phyloP scores from a whole-genome alignment of 2,329 filamentous ascomycete genomes.

The Ophiostoma populinum region DNA sequence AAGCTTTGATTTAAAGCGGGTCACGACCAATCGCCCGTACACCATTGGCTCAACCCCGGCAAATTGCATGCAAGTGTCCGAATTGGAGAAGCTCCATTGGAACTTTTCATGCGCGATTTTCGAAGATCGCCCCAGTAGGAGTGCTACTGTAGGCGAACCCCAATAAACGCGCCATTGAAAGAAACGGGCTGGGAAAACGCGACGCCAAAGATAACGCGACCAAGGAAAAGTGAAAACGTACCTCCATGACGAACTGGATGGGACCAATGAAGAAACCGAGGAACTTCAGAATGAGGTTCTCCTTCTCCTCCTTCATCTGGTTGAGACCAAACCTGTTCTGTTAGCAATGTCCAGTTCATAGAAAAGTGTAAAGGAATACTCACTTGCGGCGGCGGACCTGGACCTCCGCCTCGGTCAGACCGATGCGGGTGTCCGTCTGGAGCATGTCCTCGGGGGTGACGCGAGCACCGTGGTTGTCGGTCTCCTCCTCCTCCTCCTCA shows the following conservation, averaged over 20 bases:
- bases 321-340: constrained; percentile 46
- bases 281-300: constrained; percentile 73
- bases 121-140: background rate
- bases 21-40: background rate
- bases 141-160: too few species aligned
- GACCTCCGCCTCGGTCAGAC: constrained; percentile 59
- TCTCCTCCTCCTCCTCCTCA: constrained; percentile 37
- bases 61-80: constrained; percentile 4
- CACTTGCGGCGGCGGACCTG: constrained; percentile 44
- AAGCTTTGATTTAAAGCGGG: constrained; percentile 2
- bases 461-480: constrained; percentile 32
- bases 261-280: constrained; percentile 69
- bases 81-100: constrained; percentile 6
- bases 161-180: background rate
- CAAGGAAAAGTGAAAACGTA: constrained; percentile 22
- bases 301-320: constrained; percentile 77
- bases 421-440: constrained; percentile 51
- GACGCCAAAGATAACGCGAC: background rate
- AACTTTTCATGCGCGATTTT: constrained; percentile 8
- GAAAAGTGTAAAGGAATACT: constrained; percentile 1
- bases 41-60: background rate
- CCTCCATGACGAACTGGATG: constrained; percentile 91
- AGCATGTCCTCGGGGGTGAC: constrained; percentile 50
- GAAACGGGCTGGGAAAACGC: background rate
- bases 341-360: background rate